Evolutionary conservation across 23 red algal genomes (phyloP).

Genomic region (Chondrus crispus): DNA sequence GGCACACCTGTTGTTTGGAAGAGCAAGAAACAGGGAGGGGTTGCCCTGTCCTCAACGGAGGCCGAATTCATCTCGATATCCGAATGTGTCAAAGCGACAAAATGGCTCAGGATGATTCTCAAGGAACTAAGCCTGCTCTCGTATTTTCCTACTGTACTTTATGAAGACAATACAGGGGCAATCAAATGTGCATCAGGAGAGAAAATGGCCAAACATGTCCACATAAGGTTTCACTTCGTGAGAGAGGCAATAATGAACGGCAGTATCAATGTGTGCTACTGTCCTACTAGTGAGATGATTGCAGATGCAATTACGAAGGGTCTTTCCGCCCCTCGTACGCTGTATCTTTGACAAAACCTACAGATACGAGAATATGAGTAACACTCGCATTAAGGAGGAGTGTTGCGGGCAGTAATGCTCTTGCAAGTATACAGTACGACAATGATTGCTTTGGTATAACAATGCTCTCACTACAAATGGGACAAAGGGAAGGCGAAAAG

Average conservation of each 20-base stretch:
- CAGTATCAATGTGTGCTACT: not conserved
- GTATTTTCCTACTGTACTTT: not conserved
- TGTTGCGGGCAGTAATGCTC: too few species aligned
- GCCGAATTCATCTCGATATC: slow-evolving; percentile 29
- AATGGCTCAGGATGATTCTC: not conserved
- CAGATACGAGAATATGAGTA: too few species aligned
- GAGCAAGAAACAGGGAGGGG: not conserved
- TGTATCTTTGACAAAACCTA: too few species aligned
- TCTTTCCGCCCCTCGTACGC: too few species aligned
- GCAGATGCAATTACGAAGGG: not conserved
- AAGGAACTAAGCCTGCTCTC: not conserved
- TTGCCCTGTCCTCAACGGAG: slow-evolving; percentile 30
- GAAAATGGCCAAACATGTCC: not conserved
- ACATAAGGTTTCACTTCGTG: not conserved
- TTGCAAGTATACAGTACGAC: too few species aligned
- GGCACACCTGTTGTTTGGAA: slow-evolving; percentile 24
- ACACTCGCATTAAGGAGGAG: too few species aligned
- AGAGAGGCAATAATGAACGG: not conserved
- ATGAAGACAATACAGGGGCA: not conserved
- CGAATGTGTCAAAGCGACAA: not conserved
- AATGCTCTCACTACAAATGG: too few species aligned
- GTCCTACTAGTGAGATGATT: not conserved
- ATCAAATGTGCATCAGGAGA: not conserved
- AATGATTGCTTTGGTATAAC: too few species aligned
- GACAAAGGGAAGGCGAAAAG: too few species aligned